Base-by-base conservation (phyloP, 2,329 filamentous ascomycete genomes). In the Calonectria honghensis region DNA sequence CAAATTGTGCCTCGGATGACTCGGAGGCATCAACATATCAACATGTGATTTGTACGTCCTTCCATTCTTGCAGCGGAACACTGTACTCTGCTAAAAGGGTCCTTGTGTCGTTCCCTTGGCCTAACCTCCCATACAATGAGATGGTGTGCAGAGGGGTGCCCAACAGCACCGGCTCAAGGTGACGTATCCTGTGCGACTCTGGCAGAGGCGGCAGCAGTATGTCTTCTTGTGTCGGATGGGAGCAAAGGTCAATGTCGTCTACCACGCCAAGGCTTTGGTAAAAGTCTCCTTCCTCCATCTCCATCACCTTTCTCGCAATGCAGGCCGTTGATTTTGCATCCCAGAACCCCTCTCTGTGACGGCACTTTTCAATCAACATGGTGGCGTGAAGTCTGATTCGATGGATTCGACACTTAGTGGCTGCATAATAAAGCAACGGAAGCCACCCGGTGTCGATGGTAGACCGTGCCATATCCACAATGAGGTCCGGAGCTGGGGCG, bases 341-440 rank as follows among this genome's bases (percentile, higher is more conserved):
- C 86, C 87, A 89, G 5, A 88, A 82, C 0, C 85, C 86, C 76
- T 88, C 87, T 27, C 83, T 81, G 52, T 86, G 83, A 78, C 75
- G 1, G 76, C 71, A 1, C 74, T 73, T 61, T 24, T 79, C 78
- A 0, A 88, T 76, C 0, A 87, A 72, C 3, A 73, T 76, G 1
- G 86, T 76, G 0, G 86, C 87, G 45, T 86, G 85, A 0, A 82
- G 73, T 45, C 89, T 84, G 11, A 89, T 79, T 5, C 79, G 78
- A 51, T 83, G 85, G 2, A 85, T 79, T 0, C 89, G 86, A 52
- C 89, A 90, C 73, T 90, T 89, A 4, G 87, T 70, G 0, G 87
- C 88, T 2, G 84, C 78, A 73, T 84, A 89, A 73, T 88, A 89
- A 3, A 89, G 81, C 0, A 86, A 84, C 9, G 87, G 82, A 13